These are phyloP conservation scores for Corrigiola litoralis DNA, from an alignment of 179 eudicot species.

Conservation along the genomic window DNA sequence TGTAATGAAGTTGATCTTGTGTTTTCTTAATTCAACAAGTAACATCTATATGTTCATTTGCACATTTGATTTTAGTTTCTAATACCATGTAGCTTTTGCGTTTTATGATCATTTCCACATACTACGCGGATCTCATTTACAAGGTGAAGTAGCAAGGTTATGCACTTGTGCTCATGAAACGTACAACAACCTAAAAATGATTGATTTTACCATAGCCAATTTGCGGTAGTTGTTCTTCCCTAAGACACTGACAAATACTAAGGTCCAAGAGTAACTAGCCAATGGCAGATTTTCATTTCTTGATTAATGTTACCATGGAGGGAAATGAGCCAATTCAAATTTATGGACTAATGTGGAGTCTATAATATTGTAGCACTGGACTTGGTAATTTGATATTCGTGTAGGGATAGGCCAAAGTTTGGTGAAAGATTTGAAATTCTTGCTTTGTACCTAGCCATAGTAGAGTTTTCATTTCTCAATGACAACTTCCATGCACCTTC, in stretches of 20 bases:
- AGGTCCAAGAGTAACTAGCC: too few relatives aligned
- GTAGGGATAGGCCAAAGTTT: conserved; percentile 4
- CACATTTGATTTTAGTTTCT: too few relatives aligned
- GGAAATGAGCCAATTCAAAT: conserved; percentile 15
- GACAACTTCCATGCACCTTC: conserved; percentile 26
- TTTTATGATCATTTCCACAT: not conserved
- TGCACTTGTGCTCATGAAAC: too few relatives aligned
- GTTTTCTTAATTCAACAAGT: not conserved
- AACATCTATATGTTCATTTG: too few relatives aligned
- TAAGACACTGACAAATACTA: too few relatives aligned
- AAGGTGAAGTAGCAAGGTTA: too few relatives aligned
- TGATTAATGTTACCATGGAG: conserved; percentile 12
- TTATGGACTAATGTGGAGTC: not conserved
- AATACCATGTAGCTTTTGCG: too few relatives aligned
- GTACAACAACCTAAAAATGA: too few relatives aligned
- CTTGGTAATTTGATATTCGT: not conserved
- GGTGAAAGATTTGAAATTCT: conserved; percentile 25
- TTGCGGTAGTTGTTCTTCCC: too few relatives aligned
- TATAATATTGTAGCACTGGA: not conserved
- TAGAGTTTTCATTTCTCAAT: conserved; percentile 14
- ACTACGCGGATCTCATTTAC: not conserved
- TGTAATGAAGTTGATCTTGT: not conserved
- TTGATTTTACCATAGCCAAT: too few relatives aligned
- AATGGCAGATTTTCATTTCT: too few relatives aligned
- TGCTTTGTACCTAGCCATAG: not conserved